Evolutionary conservation across 2,329 filamentous ascomycete species (phyloP).

Genomic region (Fusarium sulawesiense): DNA sequence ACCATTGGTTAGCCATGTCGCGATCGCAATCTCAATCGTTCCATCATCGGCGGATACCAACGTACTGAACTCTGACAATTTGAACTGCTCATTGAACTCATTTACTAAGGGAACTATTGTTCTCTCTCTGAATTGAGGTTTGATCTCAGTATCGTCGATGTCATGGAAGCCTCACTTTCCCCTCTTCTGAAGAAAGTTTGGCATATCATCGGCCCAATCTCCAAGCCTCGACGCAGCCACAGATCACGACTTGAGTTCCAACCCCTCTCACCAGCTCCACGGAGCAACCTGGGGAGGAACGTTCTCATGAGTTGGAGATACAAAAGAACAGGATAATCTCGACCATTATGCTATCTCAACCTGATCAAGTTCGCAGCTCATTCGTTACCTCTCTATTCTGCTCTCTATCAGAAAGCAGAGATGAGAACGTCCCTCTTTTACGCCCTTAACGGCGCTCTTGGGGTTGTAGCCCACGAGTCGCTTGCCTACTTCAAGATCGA

Average conservation of each 20-base stretch:
- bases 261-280: neutral
- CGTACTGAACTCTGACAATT: neutral
- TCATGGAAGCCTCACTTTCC: neutral
- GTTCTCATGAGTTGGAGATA: neutral
- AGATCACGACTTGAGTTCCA: slow-evolving; percentile 2
- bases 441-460: slow-evolving; percentile 42
- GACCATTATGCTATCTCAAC: slow-evolving; percentile 7
- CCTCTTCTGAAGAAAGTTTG: slow-evolving; percentile 14
- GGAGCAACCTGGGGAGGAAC: neutral
- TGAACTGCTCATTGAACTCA: neutral
- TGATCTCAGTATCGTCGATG: slow-evolving; percentile 13
- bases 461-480: slow-evolving; percentile 40
- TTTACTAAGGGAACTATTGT: neutral
- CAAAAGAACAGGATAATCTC: slow-evolving; percentile 35
- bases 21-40: neutral
- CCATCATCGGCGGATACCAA: neutral
- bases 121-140: neutral
- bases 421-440: slow-evolving; percentile 44
- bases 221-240: slow-evolving; percentile 10
- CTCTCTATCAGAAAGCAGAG: slow-evolving; percentile 23
- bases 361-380: slow-evolving; percentile 32
- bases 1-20: neutral
- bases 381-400: slow-evolving; percentile 33
- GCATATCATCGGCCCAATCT: slow-evolving; percentile 6
- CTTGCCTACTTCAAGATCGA: slow-evolving; percentile 39